Evolutionary conservation across 2,329 filamentous ascomycete species (phyloP).

Genomic region (Emydomyces testavorans): DNA sequence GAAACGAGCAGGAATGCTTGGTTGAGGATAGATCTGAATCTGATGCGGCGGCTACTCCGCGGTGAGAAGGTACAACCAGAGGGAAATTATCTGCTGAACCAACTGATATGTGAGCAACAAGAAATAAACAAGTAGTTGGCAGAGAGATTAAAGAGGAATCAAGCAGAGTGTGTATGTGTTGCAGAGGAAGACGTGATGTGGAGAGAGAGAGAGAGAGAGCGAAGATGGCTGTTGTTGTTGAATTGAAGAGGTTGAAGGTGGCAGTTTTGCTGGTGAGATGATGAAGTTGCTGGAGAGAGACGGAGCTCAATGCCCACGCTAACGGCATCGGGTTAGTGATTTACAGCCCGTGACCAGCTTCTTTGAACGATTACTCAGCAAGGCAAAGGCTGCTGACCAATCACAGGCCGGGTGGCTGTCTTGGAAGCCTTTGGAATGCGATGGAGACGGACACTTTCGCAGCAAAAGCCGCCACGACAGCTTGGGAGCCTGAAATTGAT

Average conservation of each 20-base stretch:
- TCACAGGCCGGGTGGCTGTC: conserved; percentile 5
- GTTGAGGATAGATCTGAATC: not conserved
- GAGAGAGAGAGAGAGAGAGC: no score
- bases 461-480: conserved; percentile 6
- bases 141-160: no score
- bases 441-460: conserved; percentile 8
- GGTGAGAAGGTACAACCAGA: no score
- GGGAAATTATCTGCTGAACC: no score
- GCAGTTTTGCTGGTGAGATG: conserved; percentile 9
- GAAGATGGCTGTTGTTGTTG: conserved; percentile 9
- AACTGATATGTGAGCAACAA: conserved; percentile 2
- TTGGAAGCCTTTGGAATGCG: conserved; percentile 16
- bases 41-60: no score
- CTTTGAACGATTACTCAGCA: conserved; percentile 4
- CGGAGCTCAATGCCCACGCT: not conserved
- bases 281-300: not conserved
- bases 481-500: conserved; percentile 1
- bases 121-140: conserved; percentile 5
- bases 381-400: conserved; percentile 8
- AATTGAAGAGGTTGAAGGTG: conserved; percentile 9
- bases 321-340: not conserved
- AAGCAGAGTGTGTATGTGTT: no score
- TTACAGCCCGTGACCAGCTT: not conserved
- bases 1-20: not conserved
- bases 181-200: no score